Base-by-base conservation (phyloP, 2,329 filamentous ascomycete genomes). In the Neofusicoccum cordaticola region DNA sequence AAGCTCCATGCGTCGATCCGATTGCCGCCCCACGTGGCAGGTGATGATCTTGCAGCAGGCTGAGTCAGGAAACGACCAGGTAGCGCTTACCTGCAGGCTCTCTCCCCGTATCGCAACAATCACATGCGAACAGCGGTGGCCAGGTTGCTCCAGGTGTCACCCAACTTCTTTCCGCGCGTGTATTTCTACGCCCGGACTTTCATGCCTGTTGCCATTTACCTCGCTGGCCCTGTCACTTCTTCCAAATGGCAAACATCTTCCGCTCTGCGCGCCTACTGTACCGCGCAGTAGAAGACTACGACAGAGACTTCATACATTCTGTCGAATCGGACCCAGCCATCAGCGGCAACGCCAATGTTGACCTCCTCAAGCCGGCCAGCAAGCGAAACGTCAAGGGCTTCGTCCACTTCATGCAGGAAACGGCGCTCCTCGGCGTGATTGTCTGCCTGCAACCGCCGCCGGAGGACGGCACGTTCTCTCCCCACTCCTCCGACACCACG, bases 31-130 rank as follows among this genome's bases (percentile, higher is more conserved):
- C 37, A 57, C 56, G 42, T 60, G 56, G 42, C 56, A 44, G 13
- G 31, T 27, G 42, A 37, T 60, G 56, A 47, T 60, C 27, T 19
- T 15, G 37, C 22, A 35, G 53, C 39, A 44, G 3, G 13, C 53
- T 57, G 53, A 57, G 22, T 57, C 39, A 57, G 53, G 39, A 27
- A 2, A 31, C 39, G 53, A 57, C 53, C 41, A 57, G 52, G 52
- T 31, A 57, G 27, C 15, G 53, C 53, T 35, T 34, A 57, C 53
- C 17, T 39, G 22, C 22, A 5, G 12, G 39, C 13, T 41, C 53
- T 19, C 35, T 56, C 27, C 15, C 22, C 39, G 53, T 35, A 13
- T n/a, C 19, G 35, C 13, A 5, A 27, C 11, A 57, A 45, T 45
- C 53, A 57, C 39, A 45, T 57, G 53, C 53, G 27, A 56, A 31